Evolutionary conservation across 2,329 filamentous ascomycete genomes (phyloP).

Genomic region (Dactylella cylindrospora): DNA sequence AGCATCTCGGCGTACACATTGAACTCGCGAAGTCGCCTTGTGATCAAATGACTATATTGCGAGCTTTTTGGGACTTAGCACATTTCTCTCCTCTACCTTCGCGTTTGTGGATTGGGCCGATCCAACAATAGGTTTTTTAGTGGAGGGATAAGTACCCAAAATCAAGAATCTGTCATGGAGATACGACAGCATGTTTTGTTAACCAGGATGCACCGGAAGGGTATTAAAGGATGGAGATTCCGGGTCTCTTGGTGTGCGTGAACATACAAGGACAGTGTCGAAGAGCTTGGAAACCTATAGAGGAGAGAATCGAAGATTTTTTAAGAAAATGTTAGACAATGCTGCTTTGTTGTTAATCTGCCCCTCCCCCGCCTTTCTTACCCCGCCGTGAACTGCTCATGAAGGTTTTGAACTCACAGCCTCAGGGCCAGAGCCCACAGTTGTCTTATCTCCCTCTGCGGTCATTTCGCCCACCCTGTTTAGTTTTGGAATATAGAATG

Average conservation of each 20-base stretch:
- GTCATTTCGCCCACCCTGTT: background rate
- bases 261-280: constrained; percentile 49
- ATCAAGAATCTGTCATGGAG: constrained; percentile 46
- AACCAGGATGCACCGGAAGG: constrained; percentile 18
- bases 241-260: background rate
- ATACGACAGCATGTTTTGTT: constrained; percentile 17
- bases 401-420: constrained; percentile 5
- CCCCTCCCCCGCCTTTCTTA: too few relatives aligned
- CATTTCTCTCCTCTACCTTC: background rate
- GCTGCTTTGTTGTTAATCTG: too few relatives aligned
- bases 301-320: background rate
- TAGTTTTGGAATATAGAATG: background rate
- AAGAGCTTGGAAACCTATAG: constrained; percentile 48
- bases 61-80: constrained; percentile 52
- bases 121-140: background rate
- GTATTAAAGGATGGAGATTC: background rate
- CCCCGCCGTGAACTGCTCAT: background rate
- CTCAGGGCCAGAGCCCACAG: constrained; percentile 34
- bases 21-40: constrained; percentile 72
- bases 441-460: constrained; percentile 7
- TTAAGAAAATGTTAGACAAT: too few relatives aligned
- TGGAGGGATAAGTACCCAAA: constrained; percentile 45
- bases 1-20: constrained; percentile 86
- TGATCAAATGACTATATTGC: constrained; percentile 74
- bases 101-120: background rate